Conservation (phyloP, 257 asterid genomes). For the Marsdenia floribunda region DNA sequence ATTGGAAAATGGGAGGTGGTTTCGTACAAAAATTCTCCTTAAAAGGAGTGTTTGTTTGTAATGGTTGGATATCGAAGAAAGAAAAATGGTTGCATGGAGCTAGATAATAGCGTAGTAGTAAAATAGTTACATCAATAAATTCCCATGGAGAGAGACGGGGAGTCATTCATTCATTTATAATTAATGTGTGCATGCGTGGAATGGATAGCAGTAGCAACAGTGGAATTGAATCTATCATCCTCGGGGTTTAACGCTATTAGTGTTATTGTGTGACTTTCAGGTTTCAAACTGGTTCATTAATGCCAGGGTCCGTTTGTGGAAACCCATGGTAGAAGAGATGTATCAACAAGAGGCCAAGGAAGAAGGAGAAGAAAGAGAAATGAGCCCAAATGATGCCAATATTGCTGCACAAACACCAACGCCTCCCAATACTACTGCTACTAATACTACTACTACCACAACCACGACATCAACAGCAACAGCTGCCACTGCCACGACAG, state of each 20-base stretch:
- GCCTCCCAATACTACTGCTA: slow-evolving; percentile 16
- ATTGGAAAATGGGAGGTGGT: slow-evolving; percentile 5
- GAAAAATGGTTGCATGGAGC: not conserved
- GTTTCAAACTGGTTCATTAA: slow-evolving; percentile 99
- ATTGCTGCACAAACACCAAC: slow-evolving; percentile 61
- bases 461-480: slow-evolving; percentile 13
- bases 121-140: slow-evolving; percentile 13
- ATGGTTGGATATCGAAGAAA: not conserved
- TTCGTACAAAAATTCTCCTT: slow-evolving; percentile 11
- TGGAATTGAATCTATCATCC: not conserved
- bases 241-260: not conserved
- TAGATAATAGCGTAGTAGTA: no score
- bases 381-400: slow-evolving; percentile 39
- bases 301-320: slow-evolving; percentile 99
- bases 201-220: no score
- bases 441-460: slow-evolving; percentile 17
- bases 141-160: not conserved
- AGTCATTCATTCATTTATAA: not conserved
- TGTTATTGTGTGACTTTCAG: slow-evolving; percentile 33
- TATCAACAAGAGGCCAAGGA: slow-evolving; percentile 94
- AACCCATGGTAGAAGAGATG: slow-evolving; percentile 99
- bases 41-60: not conserved
- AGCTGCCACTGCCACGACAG: slow-evolving; percentile 22
- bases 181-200: no score
- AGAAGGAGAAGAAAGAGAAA: slow-evolving; percentile 28